These are phyloP conservation scores for Sphagnum magellanicum DNA, from an alignment of 228 moss, liverwort and hornwort genomes.

Conservation along the genomic window DNA sequence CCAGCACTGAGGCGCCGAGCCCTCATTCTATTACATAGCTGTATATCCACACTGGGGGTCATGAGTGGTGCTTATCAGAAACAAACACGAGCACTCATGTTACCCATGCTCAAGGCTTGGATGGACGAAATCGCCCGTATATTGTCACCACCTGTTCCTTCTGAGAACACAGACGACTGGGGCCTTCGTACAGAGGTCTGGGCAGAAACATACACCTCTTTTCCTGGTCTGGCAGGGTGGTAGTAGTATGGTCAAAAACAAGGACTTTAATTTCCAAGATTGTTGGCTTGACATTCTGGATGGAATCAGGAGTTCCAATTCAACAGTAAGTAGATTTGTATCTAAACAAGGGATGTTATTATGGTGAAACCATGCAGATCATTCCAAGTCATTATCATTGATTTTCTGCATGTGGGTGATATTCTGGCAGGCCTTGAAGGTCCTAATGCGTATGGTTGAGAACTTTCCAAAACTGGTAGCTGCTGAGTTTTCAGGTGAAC, in stretches of 20 bases:
- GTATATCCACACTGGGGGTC: constrained; percentile 88
- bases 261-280: too few species aligned
- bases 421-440: constrained; percentile 62
- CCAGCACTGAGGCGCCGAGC: constrained; percentile 77
- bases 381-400: too few species aligned
- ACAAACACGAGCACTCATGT: constrained; percentile 73
- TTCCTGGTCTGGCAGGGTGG: too few species aligned
- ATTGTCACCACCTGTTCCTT: constrained; percentile 60
- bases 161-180: constrained; percentile 87
- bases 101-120: constrained; percentile 89
- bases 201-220: background rate
- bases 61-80: constrained; percentile 84
- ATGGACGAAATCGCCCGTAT: constrained; percentile 72
- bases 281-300: too few species aligned
- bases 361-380: too few species aligned
- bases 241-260: too few species aligned
- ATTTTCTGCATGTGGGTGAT: background rate
- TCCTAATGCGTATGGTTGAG: constrained; percentile 72
- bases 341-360: too few species aligned
- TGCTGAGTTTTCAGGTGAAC: constrained; percentile 72
- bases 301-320: too few species aligned
- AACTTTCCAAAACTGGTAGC: constrained; percentile 76
- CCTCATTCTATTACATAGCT: constrained; percentile 76
- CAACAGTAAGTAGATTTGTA: too few species aligned
- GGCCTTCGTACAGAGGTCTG: constrained; percentile 83